Evolutionary conservation across 78 protist genomes (phyloP).

Genomic region (Dictyostelium capitatum): DNA sequence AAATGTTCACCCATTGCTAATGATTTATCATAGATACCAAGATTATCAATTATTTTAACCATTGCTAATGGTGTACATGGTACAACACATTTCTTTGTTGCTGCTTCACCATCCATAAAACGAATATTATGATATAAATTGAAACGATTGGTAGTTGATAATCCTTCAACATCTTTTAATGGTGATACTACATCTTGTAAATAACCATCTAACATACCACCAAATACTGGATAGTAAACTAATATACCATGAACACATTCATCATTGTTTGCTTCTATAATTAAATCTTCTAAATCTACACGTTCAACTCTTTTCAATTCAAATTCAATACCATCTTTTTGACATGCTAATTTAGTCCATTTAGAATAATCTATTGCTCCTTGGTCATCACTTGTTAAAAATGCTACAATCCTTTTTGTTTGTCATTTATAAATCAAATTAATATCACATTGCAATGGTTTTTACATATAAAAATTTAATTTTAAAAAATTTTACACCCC

Average conservation of each 20-base stretch:
- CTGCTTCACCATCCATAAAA: constrained; percentile 42
- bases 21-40: constrained; percentile 72
- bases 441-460: too few relatives aligned
- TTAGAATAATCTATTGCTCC: constrained; percentile 86
- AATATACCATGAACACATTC: constrained; percentile 86
- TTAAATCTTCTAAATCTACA: constrained; percentile 78
- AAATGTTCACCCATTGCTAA: constrained; percentile 72
- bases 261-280: constrained; percentile 81
- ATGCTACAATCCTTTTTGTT: constrained; percentile 58
- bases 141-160: constrained; percentile 84
- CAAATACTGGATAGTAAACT: constrained; percentile 93
- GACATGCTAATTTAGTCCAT: constrained; percentile 85
- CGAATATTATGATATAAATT: constrained; percentile 88
- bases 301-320: constrained; percentile 61
- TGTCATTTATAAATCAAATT: too few relatives aligned
- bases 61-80: constrained; percentile 91
- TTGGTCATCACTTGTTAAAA: constrained; percentile 80
- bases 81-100: constrained; percentile 65
- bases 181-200: constrained; percentile 75
- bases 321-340: constrained; percentile 73
- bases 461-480: constrained; percentile 4
- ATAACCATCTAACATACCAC: constrained; percentile 85
- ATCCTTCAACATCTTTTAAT: constrained; percentile 90
- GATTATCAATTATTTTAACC: constrained; percentile 82
- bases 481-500: too few relatives aligned